Evolutionary conservation across 345 rosid genomes (phyloP), one percentile per base, ranked within the genome.

Genomic region (Abelmoschus esculentus): DNA sequence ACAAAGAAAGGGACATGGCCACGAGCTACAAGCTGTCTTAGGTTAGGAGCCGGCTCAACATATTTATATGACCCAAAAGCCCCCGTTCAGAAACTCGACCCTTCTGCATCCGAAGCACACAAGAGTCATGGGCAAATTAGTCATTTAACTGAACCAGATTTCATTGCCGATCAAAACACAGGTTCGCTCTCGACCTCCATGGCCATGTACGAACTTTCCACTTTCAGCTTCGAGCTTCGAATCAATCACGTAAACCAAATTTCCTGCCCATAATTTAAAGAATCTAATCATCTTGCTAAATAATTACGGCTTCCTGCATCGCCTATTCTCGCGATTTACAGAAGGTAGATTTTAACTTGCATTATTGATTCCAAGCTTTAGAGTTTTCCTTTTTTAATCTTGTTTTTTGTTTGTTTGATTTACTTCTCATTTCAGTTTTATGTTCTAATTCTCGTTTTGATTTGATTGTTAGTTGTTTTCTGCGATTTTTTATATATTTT

Each of bases 161-260:
- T 78, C 90, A 77, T 87, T 82, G 89, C 90, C 96, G 98, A 92
- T 88, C 91, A 89, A 85, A 87, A 87, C 83, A 83, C 82, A 56
- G 60, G 78, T 2, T 8, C 82, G 70, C 57, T 47, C 80, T 80
- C 88, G 76, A 75, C 86, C 83, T 85, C 88, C 87, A 77, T 83
- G 89, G 89, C 85, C 78, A 78, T 70, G 77, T 79, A 74, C 85
- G 80, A 81, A 85, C 84, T 74, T 82, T 78, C 75, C 77, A 64
- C 76, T 80, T 85, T 78, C 81, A 86, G 84, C 78, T 87, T 74
- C 72, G 49, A 76, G 74, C 80, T 80, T 55, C 76, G 64, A 78
- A 55, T 76, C 60, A 72, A 71, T 69, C 77, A 66, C 75, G 44
- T 0, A 12, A 73, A 34, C 59, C 69, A 64, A 70, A 72, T 75